Percentiles rank a stretch among this genome's conserved stretches.
Conservation (phyloP, 495 filamentous ascomycete species). For the Letharia lupina region DNA sequence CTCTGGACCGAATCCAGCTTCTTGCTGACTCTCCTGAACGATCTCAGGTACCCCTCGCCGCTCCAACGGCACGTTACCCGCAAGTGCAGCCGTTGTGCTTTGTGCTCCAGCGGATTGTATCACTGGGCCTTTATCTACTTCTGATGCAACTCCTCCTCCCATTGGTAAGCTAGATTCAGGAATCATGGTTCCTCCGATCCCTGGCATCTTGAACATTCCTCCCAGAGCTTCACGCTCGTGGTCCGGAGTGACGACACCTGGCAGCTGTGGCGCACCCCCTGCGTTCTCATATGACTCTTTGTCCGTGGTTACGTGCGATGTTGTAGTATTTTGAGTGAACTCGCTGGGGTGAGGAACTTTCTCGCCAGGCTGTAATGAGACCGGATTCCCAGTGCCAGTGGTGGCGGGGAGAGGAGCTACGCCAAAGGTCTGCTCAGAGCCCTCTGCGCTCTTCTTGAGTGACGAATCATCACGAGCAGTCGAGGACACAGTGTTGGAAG, state of each 20-base stretch:
- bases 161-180: conserved; percentile 83
- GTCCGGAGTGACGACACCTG: conserved; percentile 38
- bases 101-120: conserved; percentile 31
- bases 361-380: conserved; percentile 59
- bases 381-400: conserved; percentile 55
- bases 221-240: conserved; percentile 39
- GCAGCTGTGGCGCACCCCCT: conserved; percentile 47
- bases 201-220: conserved; percentile 52
- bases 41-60: conserved; percentile 50
- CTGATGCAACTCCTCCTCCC: conserved; percentile 30
- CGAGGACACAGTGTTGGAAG: conserved; percentile 41
- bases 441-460: conserved; percentile 18
- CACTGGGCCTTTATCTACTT: conserved; percentile 33
- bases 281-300: conserved; percentile 75
- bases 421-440: conserved; percentile 23
- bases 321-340: conserved; percentile 45
- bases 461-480: conserved; percentile 29
- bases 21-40: conserved; percentile 58
- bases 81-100: conserved; percentile 44
- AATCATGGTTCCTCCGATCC: conserved; percentile 58
- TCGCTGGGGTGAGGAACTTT: conserved; percentile 47
- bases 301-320: conserved; percentile 62
- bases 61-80: conserved; percentile 42
- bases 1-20: conserved; percentile 50
- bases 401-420: conserved; percentile 51